Percentiles rank a stretch among this genome's conserved stretches.
Evolutionary conservation across 306 rosid species (phyloP).

Genomic region (Fagus sylvatica): DNA sequence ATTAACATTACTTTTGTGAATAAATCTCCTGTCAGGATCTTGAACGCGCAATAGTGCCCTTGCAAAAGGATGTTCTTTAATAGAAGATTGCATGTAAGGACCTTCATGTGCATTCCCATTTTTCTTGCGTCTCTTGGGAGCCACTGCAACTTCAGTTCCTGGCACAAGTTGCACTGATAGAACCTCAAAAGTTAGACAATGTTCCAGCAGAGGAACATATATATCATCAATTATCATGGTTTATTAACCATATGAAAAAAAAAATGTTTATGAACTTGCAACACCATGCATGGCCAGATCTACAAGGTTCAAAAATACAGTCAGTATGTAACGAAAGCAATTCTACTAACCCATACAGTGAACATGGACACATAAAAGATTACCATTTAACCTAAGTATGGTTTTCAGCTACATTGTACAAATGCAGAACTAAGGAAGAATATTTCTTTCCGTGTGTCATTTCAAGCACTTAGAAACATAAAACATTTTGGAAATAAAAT

Average conservation of each 20-base stretch:
- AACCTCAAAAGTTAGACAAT: constrained; percentile 34
- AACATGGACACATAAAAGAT: background rate
- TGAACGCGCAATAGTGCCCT: constrained; percentile 79
- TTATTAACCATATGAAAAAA: background rate
- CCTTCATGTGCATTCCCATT: constrained; percentile 37
- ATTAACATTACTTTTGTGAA: constrained; percentile 37
- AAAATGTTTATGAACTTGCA: background rate
- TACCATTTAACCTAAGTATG: too few species aligned
- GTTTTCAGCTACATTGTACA: background rate
- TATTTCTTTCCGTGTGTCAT: background rate
- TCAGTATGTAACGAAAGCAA: background rate
- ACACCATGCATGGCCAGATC: background rate
- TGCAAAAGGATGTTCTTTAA: constrained; percentile 34
- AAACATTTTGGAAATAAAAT: background rate
- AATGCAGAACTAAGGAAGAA: background rate
- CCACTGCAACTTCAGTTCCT: constrained; percentile 87
- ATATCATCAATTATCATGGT: background rate
- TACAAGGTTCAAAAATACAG: background rate
- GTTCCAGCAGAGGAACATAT: constrained; percentile 2
- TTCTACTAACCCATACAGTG: background rate
- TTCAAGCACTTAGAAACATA: background rate
- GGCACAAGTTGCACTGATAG: constrained; percentile 83
- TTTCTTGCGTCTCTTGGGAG: constrained; percentile 78
- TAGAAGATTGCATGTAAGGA: constrained; percentile 31
- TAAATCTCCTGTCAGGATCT: constrained; percentile 56